These are phyloP conservation scores for Stevia rebaudiana DNA, from an alignment of 140 eudicot species.

Conservation along the genomic window DNA sequence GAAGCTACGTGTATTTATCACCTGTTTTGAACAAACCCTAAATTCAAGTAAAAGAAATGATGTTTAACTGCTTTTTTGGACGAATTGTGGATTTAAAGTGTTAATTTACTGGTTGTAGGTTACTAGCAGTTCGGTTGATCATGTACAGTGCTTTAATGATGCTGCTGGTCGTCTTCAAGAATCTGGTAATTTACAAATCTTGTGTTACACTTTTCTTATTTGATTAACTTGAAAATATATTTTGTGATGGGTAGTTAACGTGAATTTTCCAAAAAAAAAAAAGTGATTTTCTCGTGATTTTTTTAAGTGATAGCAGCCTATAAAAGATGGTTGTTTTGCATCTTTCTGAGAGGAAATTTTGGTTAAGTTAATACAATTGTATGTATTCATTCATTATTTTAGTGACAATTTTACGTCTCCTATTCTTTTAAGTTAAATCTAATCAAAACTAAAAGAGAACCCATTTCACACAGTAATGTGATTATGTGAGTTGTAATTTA, in stretches of 20 bases:
- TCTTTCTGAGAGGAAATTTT: not conserved
- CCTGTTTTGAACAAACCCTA: not conserved
- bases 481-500: not conserved
- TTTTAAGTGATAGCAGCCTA: not conserved
- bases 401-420: not conserved
- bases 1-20: not conserved
- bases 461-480: not conserved
- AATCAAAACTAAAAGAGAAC: not conserved
- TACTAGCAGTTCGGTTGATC: constrained; percentile 73
- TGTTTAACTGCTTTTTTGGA: not conserved
- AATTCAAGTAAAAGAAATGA: not conserved
- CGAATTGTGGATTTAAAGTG: constrained; percentile 3
- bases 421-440: not conserved
- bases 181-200: constrained; percentile 48
- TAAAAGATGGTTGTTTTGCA: not conserved
- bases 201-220: not conserved
- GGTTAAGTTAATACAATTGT: too few relatives aligned
- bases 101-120: constrained; percentile 34
- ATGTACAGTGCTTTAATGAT: constrained; percentile 81
- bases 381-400: constrained; percentile 7
- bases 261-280: constrained; percentile 7
- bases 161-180: constrained; percentile 96
- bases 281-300: not conserved
- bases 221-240: not conserved
- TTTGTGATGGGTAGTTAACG: constrained; percentile 7